These are phyloP conservation scores for Tricladium varicosporioides DNA, from an alignment of 2,329 filamentous ascomycete genomes.

Conservation along the genomic window DNA sequence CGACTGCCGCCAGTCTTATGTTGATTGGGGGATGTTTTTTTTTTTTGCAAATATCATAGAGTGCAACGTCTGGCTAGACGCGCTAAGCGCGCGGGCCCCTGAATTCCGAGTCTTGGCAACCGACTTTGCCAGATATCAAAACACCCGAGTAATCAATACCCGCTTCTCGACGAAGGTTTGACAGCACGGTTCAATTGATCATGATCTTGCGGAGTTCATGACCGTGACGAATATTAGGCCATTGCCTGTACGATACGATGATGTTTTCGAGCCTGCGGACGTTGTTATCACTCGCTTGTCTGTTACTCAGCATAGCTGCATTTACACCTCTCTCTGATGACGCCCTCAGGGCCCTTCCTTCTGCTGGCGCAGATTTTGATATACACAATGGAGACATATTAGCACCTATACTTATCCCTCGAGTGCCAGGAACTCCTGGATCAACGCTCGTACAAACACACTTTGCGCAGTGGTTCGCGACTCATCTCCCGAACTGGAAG, in stretches of 20 bases:
- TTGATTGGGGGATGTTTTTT: too few relatives aligned
- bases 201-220: constrained; percentile 24
- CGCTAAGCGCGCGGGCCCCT: background rate
- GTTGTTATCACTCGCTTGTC: constrained; percentile 18
- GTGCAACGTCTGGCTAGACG: too few relatives aligned
- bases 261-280: constrained; percentile 15
- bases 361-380: constrained; percentile 74
- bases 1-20: too few relatives aligned
- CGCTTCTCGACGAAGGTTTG: background rate
- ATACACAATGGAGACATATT: constrained; percentile 73
- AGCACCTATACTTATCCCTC: constrained; percentile 80
- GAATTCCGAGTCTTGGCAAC: background rate
- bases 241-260: constrained; percentile 17
- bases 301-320: constrained; percentile 21
- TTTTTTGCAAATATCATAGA: too few relatives aligned
- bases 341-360: constrained; percentile 68
- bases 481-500: constrained; percentile 73
- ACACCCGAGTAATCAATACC: background rate
- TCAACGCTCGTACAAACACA: constrained; percentile 72
- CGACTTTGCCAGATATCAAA: constrained; percentile 3
- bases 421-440: constrained; percentile 83
- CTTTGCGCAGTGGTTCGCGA: constrained; percentile 78
- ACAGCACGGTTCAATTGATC: constrained; percentile 9
- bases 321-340: constrained; percentile 64
- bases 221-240: constrained; percentile 18